A percentile compares a stretch with the other conserved stretches of the same genome.
Evolutionary conservation across 108 stramenopile species (phyloP).

Genomic region (Fragilaria radians): DNA sequence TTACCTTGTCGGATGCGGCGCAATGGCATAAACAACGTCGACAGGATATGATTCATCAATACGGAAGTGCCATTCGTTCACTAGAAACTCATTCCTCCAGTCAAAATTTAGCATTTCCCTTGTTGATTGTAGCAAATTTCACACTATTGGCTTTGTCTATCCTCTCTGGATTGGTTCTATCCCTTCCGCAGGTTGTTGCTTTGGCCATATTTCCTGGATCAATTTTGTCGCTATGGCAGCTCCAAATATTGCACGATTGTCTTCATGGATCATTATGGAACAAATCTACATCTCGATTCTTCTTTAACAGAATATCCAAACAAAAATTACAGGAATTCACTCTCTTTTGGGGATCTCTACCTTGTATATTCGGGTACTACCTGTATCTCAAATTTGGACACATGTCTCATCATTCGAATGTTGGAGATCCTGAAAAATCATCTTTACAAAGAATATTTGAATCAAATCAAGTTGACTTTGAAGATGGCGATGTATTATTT

Average conservation of each 20-base stretch:
- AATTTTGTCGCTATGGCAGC: conserved; percentile 63
- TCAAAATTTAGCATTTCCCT: conserved; percentile 37
- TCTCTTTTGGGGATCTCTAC: conserved; percentile 64
- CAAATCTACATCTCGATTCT: conserved; percentile 16
- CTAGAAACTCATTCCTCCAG: conserved; percentile 47
- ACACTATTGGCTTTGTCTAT: conserved; percentile 37
- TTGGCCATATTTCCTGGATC: conserved; percentile 60
- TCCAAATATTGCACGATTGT: conserved; percentile 65
- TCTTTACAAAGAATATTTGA: conserved; percentile 52
- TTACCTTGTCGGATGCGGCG: conserved; percentile 39
- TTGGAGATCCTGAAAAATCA: conserved; percentile 45
- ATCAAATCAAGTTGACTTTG: conserved; percentile 51
- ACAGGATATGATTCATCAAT: conserved; percentile 52
- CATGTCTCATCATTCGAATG: conserved; percentile 57
- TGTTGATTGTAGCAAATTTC: conserved; percentile 44
- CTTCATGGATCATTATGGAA: conserved; percentile 54
- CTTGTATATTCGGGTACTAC: conserved; percentile 70
- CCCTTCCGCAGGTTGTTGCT: conserved; percentile 3
- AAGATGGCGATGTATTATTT: conserved; percentile 79
- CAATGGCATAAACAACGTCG: conserved; percentile 66
- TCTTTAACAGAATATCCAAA: conserved; percentile 12
- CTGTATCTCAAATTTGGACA: conserved; percentile 72
- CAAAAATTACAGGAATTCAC: conserved; percentile 34
- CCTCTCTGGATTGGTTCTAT: conserved; percentile 16
- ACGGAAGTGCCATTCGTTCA: conserved; percentile 35